phyloP scores from a whole-genome alignment of 1,139 yeast species.

The Yamadazyma diddensiae region DNA sequence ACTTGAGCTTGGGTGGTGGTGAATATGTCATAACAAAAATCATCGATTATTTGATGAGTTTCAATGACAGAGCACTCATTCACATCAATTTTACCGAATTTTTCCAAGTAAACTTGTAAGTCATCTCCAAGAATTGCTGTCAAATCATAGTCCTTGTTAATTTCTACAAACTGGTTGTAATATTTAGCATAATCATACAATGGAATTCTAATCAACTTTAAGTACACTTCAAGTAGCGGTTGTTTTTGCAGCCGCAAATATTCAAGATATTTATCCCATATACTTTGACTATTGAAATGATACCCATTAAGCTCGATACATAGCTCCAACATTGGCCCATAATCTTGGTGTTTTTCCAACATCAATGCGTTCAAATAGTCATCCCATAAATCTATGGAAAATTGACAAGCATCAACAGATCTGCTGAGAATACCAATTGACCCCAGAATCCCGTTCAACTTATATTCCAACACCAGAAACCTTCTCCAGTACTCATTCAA shows the following conservation, averaged over 20 bases:
- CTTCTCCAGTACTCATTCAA: conserved; percentile 60
- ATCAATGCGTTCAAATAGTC: conserved; percentile 54
- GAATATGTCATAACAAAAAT: conserved; percentile 41
- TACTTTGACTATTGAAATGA: conserved; percentile 57
- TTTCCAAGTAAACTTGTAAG: conserved; percentile 18
- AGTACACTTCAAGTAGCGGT: conserved; percentile 23
- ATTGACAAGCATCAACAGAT: conserved; percentile 50
- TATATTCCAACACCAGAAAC: conserved; percentile 52
- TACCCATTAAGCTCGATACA: conserved; percentile 36
- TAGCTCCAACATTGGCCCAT: conserved; percentile 3
- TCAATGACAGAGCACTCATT: conserved; percentile 29
- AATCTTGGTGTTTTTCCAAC: conserved; percentile 4
- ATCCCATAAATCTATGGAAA: conserved; percentile 62
- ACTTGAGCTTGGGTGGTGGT: conserved; percentile 48
- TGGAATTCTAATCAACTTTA: conserved; percentile 50
- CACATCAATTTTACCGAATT: conserved; percentile 17
- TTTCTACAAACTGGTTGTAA: conserved; percentile 47
- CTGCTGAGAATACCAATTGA: conserved; percentile 47
- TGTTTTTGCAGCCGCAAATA: conserved; percentile 34
- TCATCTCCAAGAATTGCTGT: conserved; percentile 24
- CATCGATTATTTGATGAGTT: conserved; percentile 38
- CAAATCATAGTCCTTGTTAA: conserved; percentile 33
- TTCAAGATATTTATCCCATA: conserved; percentile 65
- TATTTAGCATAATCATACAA: conserved; percentile 70
- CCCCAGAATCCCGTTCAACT: conserved; percentile 49